Evolutionary conservation across 2,329 filamentous ascomycete species (phyloP), one percentile per base, ranked within the genome.

Genomic region (Cytospora paraplurivora): DNA sequence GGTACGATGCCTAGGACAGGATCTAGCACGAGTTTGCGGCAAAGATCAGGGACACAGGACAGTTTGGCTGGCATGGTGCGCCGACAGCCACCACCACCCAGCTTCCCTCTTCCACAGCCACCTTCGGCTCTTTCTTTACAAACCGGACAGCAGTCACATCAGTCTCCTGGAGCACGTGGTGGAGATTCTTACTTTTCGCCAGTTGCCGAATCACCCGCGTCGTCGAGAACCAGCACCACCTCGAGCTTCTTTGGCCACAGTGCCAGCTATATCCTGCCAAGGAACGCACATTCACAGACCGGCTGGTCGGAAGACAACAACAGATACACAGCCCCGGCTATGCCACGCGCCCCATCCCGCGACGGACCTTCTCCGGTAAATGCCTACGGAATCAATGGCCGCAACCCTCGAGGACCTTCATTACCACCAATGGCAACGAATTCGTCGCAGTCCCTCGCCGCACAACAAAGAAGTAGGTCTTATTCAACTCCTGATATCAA

Each of bases 401-500:
- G 90, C 68, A 87, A 85, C 70, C 84, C 86, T 52, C 88, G 92
- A 69, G 85, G 90, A n/a, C 92, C 92, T 27, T 96, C 91, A 12
- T 81, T 96, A 69, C 91, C 90, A 51, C 89, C 86, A 19, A 88
- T 92, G 83, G 81, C 87, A 17, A 34, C 21, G 60, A 55, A 56
- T 44, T 59, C 60, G 41, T 79, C 81, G 1, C 77, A 64, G 38
- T 62, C 62, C 69, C 79, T 82, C 70, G 79, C 82, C 67, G 76
- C 83, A 73, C 79, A 88, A 67, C 88, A 89, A 72, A 85, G 93
- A 68, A 89, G 91, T 77, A 86, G 95, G 68, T 97, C 93, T 44
- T 96, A 96, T 72, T 98, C 94, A 78, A 97, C 93, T 67, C 94
- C 95, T 8, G 93, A 98, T 74, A 97, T 97, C 70, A 92, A 96